Conservation (phyloP, 208 protist species). For the Acanthamoeba sp. region DNA sequence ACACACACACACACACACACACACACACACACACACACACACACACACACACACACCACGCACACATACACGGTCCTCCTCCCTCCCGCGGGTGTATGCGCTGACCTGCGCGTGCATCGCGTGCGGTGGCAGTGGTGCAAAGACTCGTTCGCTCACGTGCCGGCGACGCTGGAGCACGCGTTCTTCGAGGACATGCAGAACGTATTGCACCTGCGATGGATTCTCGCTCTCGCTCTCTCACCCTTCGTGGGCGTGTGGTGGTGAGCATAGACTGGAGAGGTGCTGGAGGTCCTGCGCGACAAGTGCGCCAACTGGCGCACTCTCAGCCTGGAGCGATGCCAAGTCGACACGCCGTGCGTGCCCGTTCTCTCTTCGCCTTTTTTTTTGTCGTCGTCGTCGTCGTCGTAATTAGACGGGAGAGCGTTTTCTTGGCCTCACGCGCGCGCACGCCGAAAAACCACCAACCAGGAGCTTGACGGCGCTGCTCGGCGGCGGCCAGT, state of each 20-base stretch:
- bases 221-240: too few relatives aligned
- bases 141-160: not conserved
- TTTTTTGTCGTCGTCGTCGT: not conserved
- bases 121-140: not conserved
- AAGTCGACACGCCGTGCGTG: not conserved
- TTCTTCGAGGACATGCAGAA: not conserved
- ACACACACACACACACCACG: not conserved
- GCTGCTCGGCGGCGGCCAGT: not conserved
- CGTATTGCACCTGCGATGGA: not conserved
- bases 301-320: conserved; percentile 11
- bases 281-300: not conserved
- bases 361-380: not conserved
- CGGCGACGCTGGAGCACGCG: not conserved
- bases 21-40: too few relatives aligned
- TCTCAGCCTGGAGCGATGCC: not conserved
- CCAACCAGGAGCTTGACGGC: not conserved
- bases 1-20: too few relatives aligned
- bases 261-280: not conserved
- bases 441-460: too few relatives aligned
- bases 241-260: too few relatives aligned
- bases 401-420: not conserved
- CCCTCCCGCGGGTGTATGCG: too few relatives aligned
- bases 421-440: too few relatives aligned
- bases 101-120: not conserved
- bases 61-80: too few relatives aligned